Conservation (phyloP, 2,329 filamentous ascomycete species). For the Hymenoscyphus linearis region DNA sequence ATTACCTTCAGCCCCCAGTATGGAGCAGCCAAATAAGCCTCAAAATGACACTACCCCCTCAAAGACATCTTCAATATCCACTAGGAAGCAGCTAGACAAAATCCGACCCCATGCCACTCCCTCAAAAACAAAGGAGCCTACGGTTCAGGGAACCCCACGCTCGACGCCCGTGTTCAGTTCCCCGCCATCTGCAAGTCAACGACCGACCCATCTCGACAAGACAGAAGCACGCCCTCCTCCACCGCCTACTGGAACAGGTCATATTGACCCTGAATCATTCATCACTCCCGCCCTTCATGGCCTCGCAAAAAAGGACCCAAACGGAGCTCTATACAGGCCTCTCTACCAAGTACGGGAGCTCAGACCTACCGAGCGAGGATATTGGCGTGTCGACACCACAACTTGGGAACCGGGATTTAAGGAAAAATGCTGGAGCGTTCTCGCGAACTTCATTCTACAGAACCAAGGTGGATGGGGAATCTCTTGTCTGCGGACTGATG, state of each 20-base stretch:
- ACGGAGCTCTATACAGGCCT: slow-evolving; percentile 50
- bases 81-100: neutral
- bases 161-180: neutral
- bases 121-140: neutral
- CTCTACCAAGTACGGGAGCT: slow-evolving; percentile 43
- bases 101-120: neutral
- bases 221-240: slow-evolving; percentile 50
- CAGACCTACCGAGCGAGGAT: slow-evolving; percentile 63
- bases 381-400: slow-evolving; percentile 63
- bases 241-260: slow-evolving; percentile 41
- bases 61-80: neutral
- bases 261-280: slow-evolving; percentile 43
- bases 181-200: neutral
- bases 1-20: neutral
- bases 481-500: slow-evolving; percentile 45
- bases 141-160: neutral
- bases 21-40: neutral
- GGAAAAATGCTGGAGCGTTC: slow-evolving; percentile 54
- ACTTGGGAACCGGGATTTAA: slow-evolving; percentile 47
- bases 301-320: slow-evolving; percentile 47
- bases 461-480: slow-evolving; percentile 64
- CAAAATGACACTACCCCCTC: neutral
- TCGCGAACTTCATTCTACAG: slow-evolving; percentile 53
- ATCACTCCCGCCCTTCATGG: slow-evolving; percentile 51
- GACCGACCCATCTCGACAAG: neutral